phyloP scores from a whole-genome alignment of 164 flowering plant species.

The Protea cynaroides region DNA sequence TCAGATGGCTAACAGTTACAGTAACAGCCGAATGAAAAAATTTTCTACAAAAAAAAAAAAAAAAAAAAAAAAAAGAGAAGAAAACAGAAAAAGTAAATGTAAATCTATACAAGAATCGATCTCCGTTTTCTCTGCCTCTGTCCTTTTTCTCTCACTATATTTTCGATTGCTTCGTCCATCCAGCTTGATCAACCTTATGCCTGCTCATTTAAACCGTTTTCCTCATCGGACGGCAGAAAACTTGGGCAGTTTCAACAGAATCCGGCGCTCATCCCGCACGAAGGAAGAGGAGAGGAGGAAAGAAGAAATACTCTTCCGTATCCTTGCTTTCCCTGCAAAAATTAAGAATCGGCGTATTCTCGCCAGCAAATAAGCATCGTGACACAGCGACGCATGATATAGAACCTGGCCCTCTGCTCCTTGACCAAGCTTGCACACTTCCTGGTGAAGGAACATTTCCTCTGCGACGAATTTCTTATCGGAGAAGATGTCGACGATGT shows the following conservation, averaged over 20 bases:
- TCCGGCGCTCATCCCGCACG: constrained; percentile 18
- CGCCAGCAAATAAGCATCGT: constrained; percentile 35
- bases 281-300: constrained; percentile 13
- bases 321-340: neutral
- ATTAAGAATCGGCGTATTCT: constrained; percentile 23
- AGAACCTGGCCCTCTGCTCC: constrained; percentile 28
- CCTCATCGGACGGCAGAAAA: constrained; percentile 15
- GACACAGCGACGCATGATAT: constrained; percentile 30
- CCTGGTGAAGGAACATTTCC: constrained; percentile 19
- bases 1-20: neutral
- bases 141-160: neutral
- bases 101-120: constrained; percentile 19
- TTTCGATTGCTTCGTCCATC: no score
- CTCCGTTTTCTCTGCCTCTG: neutral
- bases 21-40: constrained; percentile 11
- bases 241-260: neutral
- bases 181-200: neutral
- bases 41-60: neutral
- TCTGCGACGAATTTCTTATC: constrained; percentile 21
- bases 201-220: constrained; percentile 10
- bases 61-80: constrained; percentile 8
- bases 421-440: constrained; percentile 27
- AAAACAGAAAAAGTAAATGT: neutral
- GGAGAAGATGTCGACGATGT: constrained; percentile 24
- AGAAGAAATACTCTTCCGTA: neutral